Base-by-base conservation (phyloP, 2,329 filamentous ascomycete species). In the Phymatotrichopsis omnivora region DNA sequence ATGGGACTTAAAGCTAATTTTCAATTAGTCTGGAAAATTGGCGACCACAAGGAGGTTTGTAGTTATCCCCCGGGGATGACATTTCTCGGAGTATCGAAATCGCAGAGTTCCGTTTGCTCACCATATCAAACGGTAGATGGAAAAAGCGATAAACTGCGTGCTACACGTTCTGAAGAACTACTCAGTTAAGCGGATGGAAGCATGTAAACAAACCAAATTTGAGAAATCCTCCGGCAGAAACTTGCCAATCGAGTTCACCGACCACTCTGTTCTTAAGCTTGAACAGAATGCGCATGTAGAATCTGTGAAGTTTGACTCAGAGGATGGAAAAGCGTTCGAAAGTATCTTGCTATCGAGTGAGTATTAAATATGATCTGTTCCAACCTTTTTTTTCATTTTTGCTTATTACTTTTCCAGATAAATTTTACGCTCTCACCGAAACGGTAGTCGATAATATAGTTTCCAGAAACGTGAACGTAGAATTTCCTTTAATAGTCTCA, bases 401-500 rank as follows among this genome's bases (percentile, higher is more conserved):
- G 5, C 27, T 22, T 22, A 17, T 1, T n/a, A 35, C 8, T 8
- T 11, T 8, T 20, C 5, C 12, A 60, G 58, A 56, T 30, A 62
- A 62, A 31, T 62, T 58, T 27, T 61, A 60, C 41, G 56, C 56
- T 6, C 52, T 63, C 17, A 61, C 61, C 0, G 56, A 56, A 10
- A 53, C 54, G 2, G 50, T 62, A 3, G 33, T 62, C 2, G 51
- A 51, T 3, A 56, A 53, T 2, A 48, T 61, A 14, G 5, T 53
- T 4, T 20, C 32, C 3, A 45, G 42, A 2, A 52, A 53, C 23
- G 29, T 49, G 6, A 27, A 14, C 0, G 58, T 57, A 1, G 61
- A 62, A 32, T 61, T 61, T 20, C 61, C 61, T 0, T 60, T 62
- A n/a, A 58, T 61, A 16, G 47, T 62, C 4, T 59, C 3, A 27